A percentile compares a stretch with the other conserved stretches of the same genome.
phyloP scores from a whole-genome alignment of 1,284 basidiomycete genomes.

The Rhizoctonia solani region DNA sequence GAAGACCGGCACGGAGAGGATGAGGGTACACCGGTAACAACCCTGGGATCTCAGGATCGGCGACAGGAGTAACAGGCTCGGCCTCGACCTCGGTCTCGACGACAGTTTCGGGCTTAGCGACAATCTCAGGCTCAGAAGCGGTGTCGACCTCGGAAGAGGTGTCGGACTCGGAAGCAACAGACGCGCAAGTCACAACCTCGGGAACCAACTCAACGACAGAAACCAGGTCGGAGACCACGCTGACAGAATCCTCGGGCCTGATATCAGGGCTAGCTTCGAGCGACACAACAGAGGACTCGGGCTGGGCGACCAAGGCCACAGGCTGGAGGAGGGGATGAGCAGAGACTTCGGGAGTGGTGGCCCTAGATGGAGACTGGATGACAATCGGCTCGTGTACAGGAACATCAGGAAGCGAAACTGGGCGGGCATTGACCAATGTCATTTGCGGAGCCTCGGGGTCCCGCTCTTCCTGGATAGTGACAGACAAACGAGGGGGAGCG shows the following conservation, averaged over 20 bases:
- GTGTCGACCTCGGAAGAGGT: neutral
- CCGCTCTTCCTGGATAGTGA: conserved; percentile 20
- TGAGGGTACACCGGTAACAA: conserved; percentile 16
- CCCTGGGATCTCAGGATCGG: neutral
- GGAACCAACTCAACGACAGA: too few relatives aligned
- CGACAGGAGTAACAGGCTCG: neutral
- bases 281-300: too few relatives aligned
- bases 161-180: neutral
- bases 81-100: neutral
- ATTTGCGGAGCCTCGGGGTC: conserved; percentile 26
- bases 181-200: too few relatives aligned
- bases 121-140: conserved; percentile 8
- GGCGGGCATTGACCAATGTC: conserved; percentile 21
- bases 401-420: conserved; percentile 18
- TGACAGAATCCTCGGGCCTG: too few relatives aligned
- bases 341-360: neutral
- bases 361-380: neutral
- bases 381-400: conserved; percentile 9
- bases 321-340: neutral
- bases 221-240: too few relatives aligned
- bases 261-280: too few relatives aligned
- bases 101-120: neutral
- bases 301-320: neutral
- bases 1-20: conserved; percentile 1
- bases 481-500: neutral